Percentiles rank a stretch among this genome's conserved stretches.
These are phyloP conservation scores for Pyricularia pennisetigena DNA, from an alignment of 2,329 filamentous ascomycete genomes.

Conservation along the genomic window DNA sequence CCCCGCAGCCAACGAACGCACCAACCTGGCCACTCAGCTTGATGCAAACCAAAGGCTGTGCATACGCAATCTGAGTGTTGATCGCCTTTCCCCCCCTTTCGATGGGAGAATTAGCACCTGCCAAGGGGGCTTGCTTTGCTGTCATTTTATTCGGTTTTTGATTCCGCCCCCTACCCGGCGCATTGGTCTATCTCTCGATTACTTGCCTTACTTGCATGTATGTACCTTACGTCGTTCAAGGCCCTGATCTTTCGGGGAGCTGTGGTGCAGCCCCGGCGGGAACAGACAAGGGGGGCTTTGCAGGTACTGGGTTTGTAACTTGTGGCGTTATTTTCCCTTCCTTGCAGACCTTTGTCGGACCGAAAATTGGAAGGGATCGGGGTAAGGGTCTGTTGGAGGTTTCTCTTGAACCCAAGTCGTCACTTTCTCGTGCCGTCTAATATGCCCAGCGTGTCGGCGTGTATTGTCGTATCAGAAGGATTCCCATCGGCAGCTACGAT, in stretches of 20 bases:
- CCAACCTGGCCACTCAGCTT: not conserved
- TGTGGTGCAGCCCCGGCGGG: not conserved
- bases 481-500: not conserved
- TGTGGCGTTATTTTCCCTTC: not conserved
- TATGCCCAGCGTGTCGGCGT: not conserved
- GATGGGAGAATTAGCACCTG: too few species aligned
- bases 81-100: not conserved
- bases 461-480: not conserved
- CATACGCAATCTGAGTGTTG: not conserved
- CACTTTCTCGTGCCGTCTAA: not conserved
- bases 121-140: not conserved
- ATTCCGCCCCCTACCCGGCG: not conserved
- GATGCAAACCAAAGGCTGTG: not conserved
- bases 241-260: not conserved
- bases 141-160: not conserved
- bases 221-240: not conserved
- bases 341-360: not conserved
- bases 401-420: not conserved
- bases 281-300: not conserved
- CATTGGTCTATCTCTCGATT: not conserved
- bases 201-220: too few species aligned
- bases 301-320: not conserved
- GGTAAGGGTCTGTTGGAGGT: not conserved
- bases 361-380: not conserved
- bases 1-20: not conserved